A percentile compares a stretch with the other conserved stretches of the same genome.
Conservation (phyloP, 176 grass and related monocot genomes). For the Bothriochloa decipiens region DNA sequence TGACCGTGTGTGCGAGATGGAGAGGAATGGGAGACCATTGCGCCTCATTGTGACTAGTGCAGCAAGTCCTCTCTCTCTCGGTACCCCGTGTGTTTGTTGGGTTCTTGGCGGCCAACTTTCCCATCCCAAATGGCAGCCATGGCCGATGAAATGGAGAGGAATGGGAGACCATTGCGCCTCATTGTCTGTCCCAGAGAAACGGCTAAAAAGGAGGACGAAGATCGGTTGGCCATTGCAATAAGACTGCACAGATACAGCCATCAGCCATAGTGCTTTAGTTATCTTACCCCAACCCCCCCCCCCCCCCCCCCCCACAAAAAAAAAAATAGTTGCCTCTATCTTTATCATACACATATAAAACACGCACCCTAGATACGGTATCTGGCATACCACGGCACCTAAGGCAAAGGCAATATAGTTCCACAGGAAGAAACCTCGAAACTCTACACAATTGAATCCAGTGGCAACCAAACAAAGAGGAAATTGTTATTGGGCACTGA, state of each 20-base stretch:
- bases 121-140: background rate
- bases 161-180: background rate
- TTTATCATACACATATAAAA: background rate
- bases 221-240: conserved; percentile 21
- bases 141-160: background rate
- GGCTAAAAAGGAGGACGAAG: conserved; percentile 11
- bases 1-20: background rate
- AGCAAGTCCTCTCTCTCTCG: background rate
- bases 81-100: background rate
- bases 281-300: background rate
- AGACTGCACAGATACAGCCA: background rate
- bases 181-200: background rate
- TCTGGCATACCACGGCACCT: background rate
- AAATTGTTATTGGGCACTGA: background rate
- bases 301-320: too few species aligned
- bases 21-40: too few species aligned
- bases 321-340: conserved; percentile 4
- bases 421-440: conserved; percentile 19
- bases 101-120: background rate
- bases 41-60: too few species aligned
- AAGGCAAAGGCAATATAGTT: background rate
- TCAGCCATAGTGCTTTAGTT: conserved; percentile 2
- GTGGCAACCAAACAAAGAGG: background rate
- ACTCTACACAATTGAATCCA: background rate
- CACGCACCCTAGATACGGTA: conserved; percentile 24